Conservation (phyloP, 2,329 filamentous ascomycete genomes). For the Cadophora luteo-olivacea region DNA sequence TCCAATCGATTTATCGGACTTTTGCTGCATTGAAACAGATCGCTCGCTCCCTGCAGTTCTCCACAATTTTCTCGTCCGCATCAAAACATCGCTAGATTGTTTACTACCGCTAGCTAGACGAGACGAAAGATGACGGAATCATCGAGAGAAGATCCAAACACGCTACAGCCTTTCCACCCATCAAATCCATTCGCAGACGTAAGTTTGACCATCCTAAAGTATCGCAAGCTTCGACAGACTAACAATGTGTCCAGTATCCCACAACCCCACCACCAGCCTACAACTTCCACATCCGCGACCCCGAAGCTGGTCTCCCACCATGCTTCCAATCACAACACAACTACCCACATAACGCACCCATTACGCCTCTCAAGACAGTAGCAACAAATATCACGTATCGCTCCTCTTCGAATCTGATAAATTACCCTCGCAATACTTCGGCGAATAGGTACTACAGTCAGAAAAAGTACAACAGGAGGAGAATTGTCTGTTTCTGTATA, state of each 20-base stretch:
- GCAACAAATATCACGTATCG: constrained; percentile 6
- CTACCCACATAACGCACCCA: constrained; percentile 14
- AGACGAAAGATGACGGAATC: constrained; percentile 12
- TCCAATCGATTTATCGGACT: not conserved
- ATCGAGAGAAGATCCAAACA: constrained; percentile 3
- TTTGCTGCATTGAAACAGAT: not conserved
- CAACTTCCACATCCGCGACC: constrained; percentile 21
- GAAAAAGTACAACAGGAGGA: constrained; percentile 19
- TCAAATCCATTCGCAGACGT: constrained; percentile 21
- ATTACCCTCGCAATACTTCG: not conserved
- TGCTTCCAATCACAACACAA: constrained; percentile 11
- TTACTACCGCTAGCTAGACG: not conserved
- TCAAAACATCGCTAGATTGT: not conserved
- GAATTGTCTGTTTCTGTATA: constrained; percentile 19
- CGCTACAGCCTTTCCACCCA: not conserved
- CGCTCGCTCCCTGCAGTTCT: not conserved
- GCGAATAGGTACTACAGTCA: constrained; percentile 15
- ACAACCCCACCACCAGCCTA: constrained; percentile 15
- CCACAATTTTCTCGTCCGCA: not conserved
- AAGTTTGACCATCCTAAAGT: too few species aligned
- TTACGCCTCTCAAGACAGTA: constrained; percentile 7
- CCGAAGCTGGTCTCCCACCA: constrained; percentile 3
- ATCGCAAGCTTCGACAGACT: not conserved
- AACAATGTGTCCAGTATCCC: not conserved
- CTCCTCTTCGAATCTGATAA: not conserved